Conservation (phyloP, 2,329 filamentous ascomycete genomes). For the Magnaporthiopsis incrustans region DNA sequence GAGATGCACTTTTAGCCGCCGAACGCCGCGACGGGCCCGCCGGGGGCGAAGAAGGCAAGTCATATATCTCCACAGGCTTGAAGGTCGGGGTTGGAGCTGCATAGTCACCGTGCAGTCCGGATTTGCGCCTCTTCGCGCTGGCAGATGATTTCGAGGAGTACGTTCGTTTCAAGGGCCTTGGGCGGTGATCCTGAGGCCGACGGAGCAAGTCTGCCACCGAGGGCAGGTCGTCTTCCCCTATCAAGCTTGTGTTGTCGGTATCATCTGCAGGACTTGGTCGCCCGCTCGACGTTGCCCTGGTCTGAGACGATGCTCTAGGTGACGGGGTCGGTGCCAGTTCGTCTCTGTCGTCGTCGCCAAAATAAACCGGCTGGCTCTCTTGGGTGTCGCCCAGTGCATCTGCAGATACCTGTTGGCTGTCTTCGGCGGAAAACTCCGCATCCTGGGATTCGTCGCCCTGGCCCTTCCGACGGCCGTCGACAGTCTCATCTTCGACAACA, state of each 20-base stretch:
- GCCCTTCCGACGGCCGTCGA: conserved; percentile 17
- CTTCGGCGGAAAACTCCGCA: conserved; percentile 39
- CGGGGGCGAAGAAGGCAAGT: not conserved
- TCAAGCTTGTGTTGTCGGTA: conserved; percentile 23
- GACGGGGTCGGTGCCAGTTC: conserved; percentile 22
- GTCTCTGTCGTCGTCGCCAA: conserved; percentile 13
- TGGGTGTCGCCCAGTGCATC: conserved; percentile 2
- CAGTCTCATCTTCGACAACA: conserved; percentile 24
- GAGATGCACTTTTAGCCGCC: not conserved
- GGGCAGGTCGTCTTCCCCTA: conserved; percentile 24
- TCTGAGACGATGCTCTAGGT: conserved; percentile 19
- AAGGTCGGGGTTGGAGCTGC: not conserved
- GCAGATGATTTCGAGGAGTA: not conserved
- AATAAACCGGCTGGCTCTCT: conserved; percentile 11
- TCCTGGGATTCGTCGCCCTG: conserved; percentile 38
- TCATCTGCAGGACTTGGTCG: conserved; percentile 18
- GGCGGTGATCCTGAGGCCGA: not conserved
- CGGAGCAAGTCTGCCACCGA: conserved; percentile 16
- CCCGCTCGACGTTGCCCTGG: conserved; percentile 18
- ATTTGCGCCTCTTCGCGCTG: not conserved
- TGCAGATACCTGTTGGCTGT: conserved; percentile 35
- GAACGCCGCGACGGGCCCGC: not conserved
- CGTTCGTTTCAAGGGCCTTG: not conserved
- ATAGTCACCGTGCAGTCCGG: not conserved
- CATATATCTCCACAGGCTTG: not conserved